phyloP scores from a whole-genome alignment of 2,329 filamentous ascomycete species.

The Fusarium nanum region DNA sequence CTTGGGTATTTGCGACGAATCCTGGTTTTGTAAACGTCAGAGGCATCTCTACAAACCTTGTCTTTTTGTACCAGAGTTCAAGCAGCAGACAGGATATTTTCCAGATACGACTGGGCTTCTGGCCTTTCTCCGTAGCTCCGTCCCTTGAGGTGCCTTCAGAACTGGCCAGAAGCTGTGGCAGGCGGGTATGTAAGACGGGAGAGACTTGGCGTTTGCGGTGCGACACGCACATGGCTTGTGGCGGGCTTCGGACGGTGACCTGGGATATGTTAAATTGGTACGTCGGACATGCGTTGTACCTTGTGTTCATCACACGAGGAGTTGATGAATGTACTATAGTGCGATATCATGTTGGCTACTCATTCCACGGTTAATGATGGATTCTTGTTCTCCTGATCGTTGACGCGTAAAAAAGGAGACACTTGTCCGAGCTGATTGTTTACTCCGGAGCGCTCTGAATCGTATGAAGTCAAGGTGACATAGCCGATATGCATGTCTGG shows the following conservation, averaged over 20 bases:
- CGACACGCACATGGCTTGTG: conserved; percentile 38
- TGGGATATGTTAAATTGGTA: conserved; percentile 24
- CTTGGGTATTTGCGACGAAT: conserved; percentile 7
- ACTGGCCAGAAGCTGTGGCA: conserved; percentile 11
- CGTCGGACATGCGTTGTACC: conserved; percentile 27
- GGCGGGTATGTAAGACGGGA: conserved; percentile 36
- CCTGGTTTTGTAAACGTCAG: conserved; percentile 27
- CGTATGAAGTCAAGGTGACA: conserved; percentile 29
- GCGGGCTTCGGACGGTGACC: conserved; percentile 12
- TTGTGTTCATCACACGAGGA: conserved; percentile 13
- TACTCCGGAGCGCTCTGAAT: conserved; percentile 2
- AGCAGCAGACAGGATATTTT: neutral
- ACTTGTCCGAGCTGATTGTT: neutral
- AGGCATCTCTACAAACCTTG: conserved; percentile 6
- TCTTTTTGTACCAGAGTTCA: conserved; percentile 9
- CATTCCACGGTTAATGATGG: neutral
- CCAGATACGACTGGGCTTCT: conserved; percentile 6
- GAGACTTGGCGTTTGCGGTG: conserved; percentile 36
- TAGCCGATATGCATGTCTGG: neutral
- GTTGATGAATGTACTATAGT: neutral
- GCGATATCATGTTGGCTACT: neutral
- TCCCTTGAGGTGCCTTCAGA: conserved; percentile 12
- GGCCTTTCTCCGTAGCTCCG: neutral
- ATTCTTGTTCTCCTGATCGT: neutral
- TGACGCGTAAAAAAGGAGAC: conserved; percentile 9